Base-by-base conservation (phyloP, 2,329 filamentous ascomycete genomes). In the Apiospora hydei region DNA sequence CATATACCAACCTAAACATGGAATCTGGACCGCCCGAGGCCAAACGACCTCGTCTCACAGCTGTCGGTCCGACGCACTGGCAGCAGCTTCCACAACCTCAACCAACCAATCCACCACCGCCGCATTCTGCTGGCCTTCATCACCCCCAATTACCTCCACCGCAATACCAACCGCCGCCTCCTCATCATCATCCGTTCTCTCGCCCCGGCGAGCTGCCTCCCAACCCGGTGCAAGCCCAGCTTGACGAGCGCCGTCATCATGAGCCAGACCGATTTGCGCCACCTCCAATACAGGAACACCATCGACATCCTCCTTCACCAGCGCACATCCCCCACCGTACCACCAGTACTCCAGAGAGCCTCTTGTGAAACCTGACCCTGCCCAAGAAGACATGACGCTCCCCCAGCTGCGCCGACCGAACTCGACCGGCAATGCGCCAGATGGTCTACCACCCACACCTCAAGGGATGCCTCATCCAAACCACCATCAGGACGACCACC, bases 11-110 rank as follows among this genome's bases (percentile, higher is more conserved):
- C 85, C 84, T 82, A 81, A 88, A 83, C 85, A 91, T 91, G 89
- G 89, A 91, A 83, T 83, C 84, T 84, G 87, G 84, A 82, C 86
- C 82, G 82, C 88, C 88, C 79, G 88, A 90, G 78, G 83, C 81
- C 79, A 91, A 91, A 85, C 88, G 89, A 80, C 87, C 86, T 81
- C 88, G 89, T 83, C 84, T 90, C 76, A 82, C 81, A 77, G 82
- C 82, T 78, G 80, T 47, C 66, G 57, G 79, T 81, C 80, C 84
- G 80, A 86, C 86, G 85, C 83, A 69, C 68, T 53, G 86, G 80
- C 84, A 84, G 66, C 41, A 47, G 85, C 80, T 82, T 77, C 85
- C 86, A 75, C 81, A 88, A 73, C 85, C 85, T 78, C 83, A 83
- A 79, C 84, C 83, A 81, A 82, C 77, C 80, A 70, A 78, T 78